Evolutionary conservation across 2,329 filamentous ascomycete genomes (phyloP), one percentile per base, ranked within the genome.

Genomic region (Neoarthrinium moseri): DNA sequence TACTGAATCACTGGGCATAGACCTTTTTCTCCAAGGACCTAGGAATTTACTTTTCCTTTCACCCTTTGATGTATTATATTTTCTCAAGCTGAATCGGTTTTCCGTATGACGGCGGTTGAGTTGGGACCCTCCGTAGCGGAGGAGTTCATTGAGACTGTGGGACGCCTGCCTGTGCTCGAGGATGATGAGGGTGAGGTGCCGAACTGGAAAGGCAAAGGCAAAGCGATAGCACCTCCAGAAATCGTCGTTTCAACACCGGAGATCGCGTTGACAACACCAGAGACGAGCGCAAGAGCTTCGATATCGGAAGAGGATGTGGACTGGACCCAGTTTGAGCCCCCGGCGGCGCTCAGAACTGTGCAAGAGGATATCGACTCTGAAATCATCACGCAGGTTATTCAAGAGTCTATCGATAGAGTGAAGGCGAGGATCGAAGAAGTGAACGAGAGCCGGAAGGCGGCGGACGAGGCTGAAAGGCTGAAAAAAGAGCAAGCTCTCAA

Each of bases 311-410:
- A 51, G 4, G 51, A 61, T 3, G 60, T 69, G 26, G 69, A 75
- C 54, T 79, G 76, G 73, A 67, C 62, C 29, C 59, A 66, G 41
- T 77, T 75, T 50, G 65, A 69, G 3, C 73, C 74, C 4, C 78
- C 78, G 0, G 52, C 57, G 10, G 68, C 65, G 1, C 57, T 81
- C 6, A 60, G 47, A 4, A 62, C 68, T 23, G 54, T 63, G 1
- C 63, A 68, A 13, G n/a, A n/a, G n/a, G 66, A 68, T 29, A 53
- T 66, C 43, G 65, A 65, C 0, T 69, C 71, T 3, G 64, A 71
- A 4, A 58, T 71, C 6, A 59, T 80, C 2, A 51, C 61, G 4
- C 61, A 68, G 6, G 53, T 81, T 13, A 53, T 79, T 8, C 52
- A 60, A 12, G 56, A 66, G 2, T 77, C 77, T 3, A 66, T 80